These are phyloP conservation scores for Backusella australiensis DNA, from an alignment of 192 early-diverging fungal genomes.

Conservation along the genomic window DNA sequence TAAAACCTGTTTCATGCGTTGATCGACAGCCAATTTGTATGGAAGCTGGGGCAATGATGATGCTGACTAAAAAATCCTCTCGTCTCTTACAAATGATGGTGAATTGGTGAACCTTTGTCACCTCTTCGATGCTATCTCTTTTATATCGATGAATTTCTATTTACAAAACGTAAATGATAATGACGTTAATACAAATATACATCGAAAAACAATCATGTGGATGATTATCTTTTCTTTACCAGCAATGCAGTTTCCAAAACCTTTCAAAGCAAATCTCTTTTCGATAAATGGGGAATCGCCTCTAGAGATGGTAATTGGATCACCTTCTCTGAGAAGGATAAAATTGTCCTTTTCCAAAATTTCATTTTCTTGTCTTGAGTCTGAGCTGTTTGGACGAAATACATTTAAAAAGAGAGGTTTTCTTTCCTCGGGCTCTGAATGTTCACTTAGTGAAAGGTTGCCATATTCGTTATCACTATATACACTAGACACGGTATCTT, in stretches of 20 bases:
- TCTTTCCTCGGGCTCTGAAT: neutral
- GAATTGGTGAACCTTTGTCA: neutral
- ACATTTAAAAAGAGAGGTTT: neutral
- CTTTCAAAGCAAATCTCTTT: neutral
- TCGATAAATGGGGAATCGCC: neutral
- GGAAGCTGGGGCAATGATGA: neutral
- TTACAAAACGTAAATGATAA: neutral
- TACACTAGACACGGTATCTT: neutral
- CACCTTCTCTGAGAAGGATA: neutral
- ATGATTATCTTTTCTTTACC: neutral
- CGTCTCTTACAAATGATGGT: neutral
- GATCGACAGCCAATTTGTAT: neutral
- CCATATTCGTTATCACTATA: neutral
- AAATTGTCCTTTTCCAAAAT: neutral
- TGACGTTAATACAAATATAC: neutral
- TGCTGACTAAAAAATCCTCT: neutral
- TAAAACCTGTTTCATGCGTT: neutral
- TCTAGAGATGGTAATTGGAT: neutral
- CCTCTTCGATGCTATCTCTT: neutral
- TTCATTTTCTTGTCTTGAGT: neutral
- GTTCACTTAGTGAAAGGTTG: neutral
- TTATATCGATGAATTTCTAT: neutral
- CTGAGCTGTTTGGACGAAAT: neutral
- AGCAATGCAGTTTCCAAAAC: neutral
- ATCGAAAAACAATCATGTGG: neutral